A percentile compares a stretch with the other conserved stretches of the same genome.
Conservation (phyloP, 331 rosid species). For the Pyrus hybrid region DNA sequence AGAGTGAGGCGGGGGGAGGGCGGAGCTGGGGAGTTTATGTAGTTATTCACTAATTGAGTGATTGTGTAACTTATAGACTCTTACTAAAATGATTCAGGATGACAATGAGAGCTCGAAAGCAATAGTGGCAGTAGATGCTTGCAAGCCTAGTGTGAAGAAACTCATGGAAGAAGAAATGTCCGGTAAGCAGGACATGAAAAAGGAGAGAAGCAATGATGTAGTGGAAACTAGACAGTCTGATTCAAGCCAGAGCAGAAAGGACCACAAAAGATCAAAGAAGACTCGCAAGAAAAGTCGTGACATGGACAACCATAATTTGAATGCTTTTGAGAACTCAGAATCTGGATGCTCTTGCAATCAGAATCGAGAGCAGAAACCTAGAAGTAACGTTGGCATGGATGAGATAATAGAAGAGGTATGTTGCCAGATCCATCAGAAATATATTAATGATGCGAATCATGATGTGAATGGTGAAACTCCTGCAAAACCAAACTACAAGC, state of each 20-base stretch:
- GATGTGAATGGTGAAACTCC: conserved; percentile 36
- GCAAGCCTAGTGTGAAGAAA: conserved; percentile 89
- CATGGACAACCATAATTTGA: conserved; percentile 36
- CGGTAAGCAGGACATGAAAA: conserved; percentile 40
- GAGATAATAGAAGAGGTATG: conserved; percentile 66
- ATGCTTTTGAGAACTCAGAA: conserved; percentile 32
- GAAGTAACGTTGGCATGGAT: conserved; percentile 42
- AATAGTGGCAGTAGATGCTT: conserved; percentile 17
- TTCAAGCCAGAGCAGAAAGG: conserved; percentile 26
- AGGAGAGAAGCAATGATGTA: conserved; percentile 16
- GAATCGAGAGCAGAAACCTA: conserved; percentile 37
- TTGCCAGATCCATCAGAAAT: conserved; percentile 40
- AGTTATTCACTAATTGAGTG: conserved; percentile 4
- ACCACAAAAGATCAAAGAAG: conserved; percentile 44
- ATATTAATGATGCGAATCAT: conserved; percentile 20
- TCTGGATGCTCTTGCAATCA: conserved; percentile 31
- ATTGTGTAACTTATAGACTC: neutral
- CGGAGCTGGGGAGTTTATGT: neutral
- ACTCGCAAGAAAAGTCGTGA: conserved; percentile 45
- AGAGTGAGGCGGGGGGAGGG: too few relatives aligned
- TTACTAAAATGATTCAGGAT: conserved; percentile 46
- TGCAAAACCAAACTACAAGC: conserved; percentile 29
- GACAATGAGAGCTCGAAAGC: conserved; percentile 23
- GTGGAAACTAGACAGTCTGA: conserved; percentile 33
- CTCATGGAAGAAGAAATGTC: conserved; percentile 94